Evolutionary conservation across 148 eudicot genomes (phyloP).

Genomic region (Nyssa sinensis): DNA sequence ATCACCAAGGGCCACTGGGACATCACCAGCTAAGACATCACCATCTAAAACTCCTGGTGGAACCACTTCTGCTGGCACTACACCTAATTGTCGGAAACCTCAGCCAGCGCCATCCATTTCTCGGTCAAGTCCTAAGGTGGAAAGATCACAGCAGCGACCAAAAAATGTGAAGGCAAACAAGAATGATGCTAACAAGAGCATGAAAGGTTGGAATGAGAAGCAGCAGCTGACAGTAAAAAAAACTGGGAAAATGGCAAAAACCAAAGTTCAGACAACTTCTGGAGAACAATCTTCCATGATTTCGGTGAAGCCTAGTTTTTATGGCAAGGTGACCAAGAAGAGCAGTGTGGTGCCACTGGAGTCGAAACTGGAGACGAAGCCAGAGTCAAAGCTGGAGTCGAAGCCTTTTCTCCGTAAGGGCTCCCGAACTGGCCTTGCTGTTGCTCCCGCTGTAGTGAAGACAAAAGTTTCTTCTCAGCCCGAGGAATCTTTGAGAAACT

Average conservation of each 20-base stretch:
- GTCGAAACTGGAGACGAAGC: too few species aligned
- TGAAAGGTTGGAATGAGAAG: slow-evolving; percentile 44
- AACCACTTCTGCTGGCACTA: slow-evolving; percentile 44
- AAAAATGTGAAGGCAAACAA: slow-evolving; percentile 52
- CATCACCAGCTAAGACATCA: slow-evolving; percentile 49
- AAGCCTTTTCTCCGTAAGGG: slow-evolving; percentile 76
- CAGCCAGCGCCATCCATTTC: slow-evolving; percentile 50
- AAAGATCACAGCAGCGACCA: slow-evolving; percentile 40
- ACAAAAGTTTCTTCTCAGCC: slow-evolving; percentile 36
- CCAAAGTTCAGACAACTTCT: slow-evolving; percentile 36
- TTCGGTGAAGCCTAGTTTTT: slow-evolving; percentile 56
- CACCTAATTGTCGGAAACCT: slow-evolving; percentile 54
- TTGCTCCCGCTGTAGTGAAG: slow-evolving; percentile 36
- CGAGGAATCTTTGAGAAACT: slow-evolving; percentile 35
- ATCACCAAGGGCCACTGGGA: slow-evolving; percentile 55
- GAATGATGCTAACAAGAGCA: slow-evolving; percentile 40
- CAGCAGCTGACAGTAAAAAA: slow-evolving; percentile 39
- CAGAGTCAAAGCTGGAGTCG: too few species aligned
- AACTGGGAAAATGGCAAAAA: slow-evolving; percentile 43
- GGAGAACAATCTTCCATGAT: slow-evolving; percentile 39
- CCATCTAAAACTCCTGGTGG: slow-evolving; percentile 58
- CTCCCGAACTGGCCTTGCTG: slow-evolving; percentile 43
- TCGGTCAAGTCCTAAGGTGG: slow-evolving; percentile 53
- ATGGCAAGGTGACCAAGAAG: slow-evolving; percentile 78
- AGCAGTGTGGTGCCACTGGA: slow-evolving; percentile 94